phyloP scores from a whole-genome alignment of 1,284 basidiomycete genomes.

The Wolfiporia cocos region DNA sequence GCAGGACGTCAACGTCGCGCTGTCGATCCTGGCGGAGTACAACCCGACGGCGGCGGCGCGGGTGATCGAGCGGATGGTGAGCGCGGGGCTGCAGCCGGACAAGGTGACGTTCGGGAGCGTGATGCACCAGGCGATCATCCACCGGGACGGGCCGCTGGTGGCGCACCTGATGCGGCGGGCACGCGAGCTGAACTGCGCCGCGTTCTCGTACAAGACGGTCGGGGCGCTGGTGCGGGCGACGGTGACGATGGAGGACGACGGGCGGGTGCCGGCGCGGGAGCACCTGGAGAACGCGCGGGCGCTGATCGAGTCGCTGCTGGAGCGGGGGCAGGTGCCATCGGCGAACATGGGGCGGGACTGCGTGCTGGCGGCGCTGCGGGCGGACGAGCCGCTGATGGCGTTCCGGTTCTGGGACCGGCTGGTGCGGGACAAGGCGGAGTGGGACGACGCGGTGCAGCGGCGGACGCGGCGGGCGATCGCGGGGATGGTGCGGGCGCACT shows the following conservation, averaged over 20 bases:
- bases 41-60: slow-evolving; percentile 38
- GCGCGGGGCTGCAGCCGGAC: slow-evolving; percentile 42
- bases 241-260: slow-evolving; percentile 23
- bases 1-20: slow-evolving; percentile 57
- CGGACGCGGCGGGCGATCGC: slow-evolving; percentile 36
- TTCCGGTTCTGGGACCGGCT: slow-evolving; percentile 54
- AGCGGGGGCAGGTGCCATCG: slow-evolving; percentile 32
- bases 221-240: slow-evolving; percentile 41
- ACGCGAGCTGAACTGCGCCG: slow-evolving; percentile 24
- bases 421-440: slow-evolving; percentile 40
- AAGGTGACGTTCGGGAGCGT: slow-evolving; percentile 52
- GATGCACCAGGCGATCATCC: slow-evolving; percentile 45
- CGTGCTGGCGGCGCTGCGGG: slow-evolving; percentile 41
- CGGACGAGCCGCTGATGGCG: slow-evolving; percentile 43
- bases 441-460: slow-evolving; percentile 41
- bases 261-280: slow-evolving; percentile 17
- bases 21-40: slow-evolving; percentile 46
- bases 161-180: slow-evolving; percentile 35
- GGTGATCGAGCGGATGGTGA: slow-evolving; percentile 44
- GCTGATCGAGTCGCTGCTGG: slow-evolving; percentile 34
- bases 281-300: slow-evolving; percentile 38
- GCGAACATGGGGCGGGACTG: slow-evolving; percentile 45
- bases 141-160: slow-evolving; percentile 39
- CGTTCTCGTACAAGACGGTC: slow-evolving; percentile 42
- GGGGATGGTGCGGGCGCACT: slow-evolving; percentile 26